Base-by-base conservation (phyloP, 805 yeast species). In the Saturnispora dispora region DNA sequence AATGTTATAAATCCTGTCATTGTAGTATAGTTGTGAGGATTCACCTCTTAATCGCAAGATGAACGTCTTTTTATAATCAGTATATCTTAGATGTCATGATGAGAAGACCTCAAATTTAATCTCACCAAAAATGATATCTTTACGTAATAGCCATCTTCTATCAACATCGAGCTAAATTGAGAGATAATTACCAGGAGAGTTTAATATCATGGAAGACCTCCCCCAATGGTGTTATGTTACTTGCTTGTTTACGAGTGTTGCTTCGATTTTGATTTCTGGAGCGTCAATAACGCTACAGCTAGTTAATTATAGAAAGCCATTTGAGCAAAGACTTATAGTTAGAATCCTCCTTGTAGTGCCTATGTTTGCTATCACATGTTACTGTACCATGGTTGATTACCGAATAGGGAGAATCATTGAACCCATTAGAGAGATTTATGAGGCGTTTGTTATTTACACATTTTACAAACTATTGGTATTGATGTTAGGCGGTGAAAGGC, bases 401-500 rank as follows among this genome's bases (percentile, higher is more conserved):
- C 57, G 58, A 4, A 54, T 70, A 30, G 79, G 74, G 46, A 69
- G 65, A 51, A 71, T 72, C 52, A 58, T 88, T 3, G 93, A 85
- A 58, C 95, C 96, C 0, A 60, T 86, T 0, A 73, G 93, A 44
- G 99, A 93, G 63, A 79, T 91, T 1, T 93, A 93, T 66, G 99
- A 93, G 66, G 97, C 98, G 0, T 88, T 93, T 68, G 96, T 90
- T 33, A 86, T 93, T 33, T 93, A 93, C 66, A 88, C 96, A 2
- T 93, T 93, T 64, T 91, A 87, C 71, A 77, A 91, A 32, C 72
- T 89, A 28, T 71, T 93, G 50, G 88, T 95, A 0, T 78, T 82
- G 55, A 77, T 88, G 71, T 73, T 93, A 9, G 98, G 97, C 0
- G 99, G 99, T 17, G 99, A 95, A 63, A 74, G 95, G 47, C 80